Conservation (phyloP, 164 flowering plant species). For the Stephania japonica region DNA sequence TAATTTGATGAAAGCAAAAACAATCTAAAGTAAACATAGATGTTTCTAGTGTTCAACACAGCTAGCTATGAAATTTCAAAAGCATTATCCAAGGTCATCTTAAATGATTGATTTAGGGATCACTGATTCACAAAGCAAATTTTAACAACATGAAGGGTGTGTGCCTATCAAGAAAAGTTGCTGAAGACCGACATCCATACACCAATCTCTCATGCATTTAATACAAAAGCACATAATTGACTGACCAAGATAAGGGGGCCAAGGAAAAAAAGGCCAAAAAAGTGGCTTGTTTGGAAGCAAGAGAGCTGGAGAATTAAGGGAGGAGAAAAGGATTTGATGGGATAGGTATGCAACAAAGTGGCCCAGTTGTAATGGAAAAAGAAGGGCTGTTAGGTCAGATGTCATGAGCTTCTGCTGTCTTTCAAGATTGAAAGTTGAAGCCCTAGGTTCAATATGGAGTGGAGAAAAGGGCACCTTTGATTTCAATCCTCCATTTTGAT, state of each 20-base stretch:
- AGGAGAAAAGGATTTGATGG: background rate
- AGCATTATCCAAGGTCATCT: background rate
- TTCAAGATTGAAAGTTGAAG: background rate
- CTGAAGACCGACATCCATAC: background rate
- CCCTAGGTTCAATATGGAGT: background rate
- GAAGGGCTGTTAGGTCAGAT: constrained; percentile 6
- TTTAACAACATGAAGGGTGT: background rate
- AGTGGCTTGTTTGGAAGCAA: background rate
- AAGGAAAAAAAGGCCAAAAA: background rate
- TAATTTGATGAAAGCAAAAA: background rate
- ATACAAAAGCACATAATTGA: background rate
- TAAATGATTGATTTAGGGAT: background rate
- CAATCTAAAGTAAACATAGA: background rate
- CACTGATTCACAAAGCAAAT: background rate
- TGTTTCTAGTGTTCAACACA: background rate
- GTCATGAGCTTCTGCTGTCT: constrained; percentile 1
- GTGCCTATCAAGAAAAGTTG: background rate
- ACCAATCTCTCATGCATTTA: background rate
- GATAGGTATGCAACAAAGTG: background rate
- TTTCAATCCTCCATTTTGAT: background rate
- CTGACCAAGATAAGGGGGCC: background rate
- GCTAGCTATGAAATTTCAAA: background rate
- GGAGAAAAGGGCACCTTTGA: background rate
- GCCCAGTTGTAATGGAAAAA: background rate
- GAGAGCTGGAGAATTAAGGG: background rate